Evolutionary conservation across 345 rosid genomes (phyloP).

Genomic region (Lepidium aucheri): DNA sequence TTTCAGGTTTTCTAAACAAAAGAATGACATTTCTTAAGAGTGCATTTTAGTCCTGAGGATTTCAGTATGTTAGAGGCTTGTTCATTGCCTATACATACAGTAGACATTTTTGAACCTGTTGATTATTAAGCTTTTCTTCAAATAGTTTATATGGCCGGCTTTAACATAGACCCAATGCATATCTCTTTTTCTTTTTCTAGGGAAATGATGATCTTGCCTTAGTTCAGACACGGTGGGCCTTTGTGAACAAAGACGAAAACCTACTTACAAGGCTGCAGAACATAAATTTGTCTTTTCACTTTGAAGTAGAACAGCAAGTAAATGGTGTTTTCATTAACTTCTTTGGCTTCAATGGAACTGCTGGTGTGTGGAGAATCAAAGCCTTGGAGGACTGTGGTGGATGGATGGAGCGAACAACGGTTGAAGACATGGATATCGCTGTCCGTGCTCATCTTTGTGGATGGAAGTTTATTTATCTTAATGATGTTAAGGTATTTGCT

Average conservation of each 20-base stretch:
- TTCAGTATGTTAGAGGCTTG: background rate
- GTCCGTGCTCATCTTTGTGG: conserved; percentile 93
- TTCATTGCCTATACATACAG: background rate
- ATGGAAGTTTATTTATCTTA: conserved; percentile 81
- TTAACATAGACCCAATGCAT: background rate
- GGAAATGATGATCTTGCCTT: conserved; percentile 65
- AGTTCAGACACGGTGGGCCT: conserved; percentile 69
- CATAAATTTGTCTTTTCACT: conserved; percentile 57
- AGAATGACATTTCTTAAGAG: too few species aligned
- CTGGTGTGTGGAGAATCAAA: conserved; percentile 86
- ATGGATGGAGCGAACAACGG: conserved; percentile 92
- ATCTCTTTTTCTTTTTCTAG: conserved; percentile 25
- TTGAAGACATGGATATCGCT: conserved; percentile 93
- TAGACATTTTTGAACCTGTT: too few species aligned
- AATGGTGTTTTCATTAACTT: conserved; percentile 54
- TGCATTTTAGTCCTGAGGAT: background rate
- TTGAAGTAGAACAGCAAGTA: conserved; percentile 75
- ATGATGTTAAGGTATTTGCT: conserved; percentile 63
- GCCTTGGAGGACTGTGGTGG: conserved; percentile 93
- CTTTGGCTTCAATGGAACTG: conserved; percentile 75
- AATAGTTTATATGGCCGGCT: background rate
- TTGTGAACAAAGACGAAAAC: conserved; percentile 65
- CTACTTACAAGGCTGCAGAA: conserved; percentile 54
- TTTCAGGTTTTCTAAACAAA: too few species aligned
- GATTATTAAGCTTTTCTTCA: too few species aligned